Conservation (phyloP, 139 green algal species). For the Picochlorum sp. region DNA sequence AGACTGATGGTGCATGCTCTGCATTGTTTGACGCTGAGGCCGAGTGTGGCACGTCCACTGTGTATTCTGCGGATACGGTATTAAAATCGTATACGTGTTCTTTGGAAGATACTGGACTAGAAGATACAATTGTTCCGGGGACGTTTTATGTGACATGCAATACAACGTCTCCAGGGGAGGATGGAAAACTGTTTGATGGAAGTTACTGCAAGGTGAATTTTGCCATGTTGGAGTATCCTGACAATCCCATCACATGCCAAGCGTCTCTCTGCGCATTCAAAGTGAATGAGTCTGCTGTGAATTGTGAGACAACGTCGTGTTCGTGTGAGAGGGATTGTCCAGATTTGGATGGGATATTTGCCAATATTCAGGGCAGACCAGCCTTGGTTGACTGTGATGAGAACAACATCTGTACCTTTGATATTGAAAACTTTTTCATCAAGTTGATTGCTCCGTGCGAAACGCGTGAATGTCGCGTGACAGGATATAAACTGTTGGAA, state of each 20-base stretch:
- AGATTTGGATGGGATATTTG: slow-evolving; percentile 22
- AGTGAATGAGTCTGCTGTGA: slow-evolving; percentile 13
- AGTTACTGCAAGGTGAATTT: slow-evolving; percentile 27
- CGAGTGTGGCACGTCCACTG: slow-evolving; percentile 26
- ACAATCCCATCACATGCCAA: slow-evolving; percentile 31
- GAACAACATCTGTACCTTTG: slow-evolving; percentile 22
- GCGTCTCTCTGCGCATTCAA: slow-evolving; percentile 33
- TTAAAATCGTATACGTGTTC: slow-evolving; percentile 41
- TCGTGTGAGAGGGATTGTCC: slow-evolving; percentile 23
- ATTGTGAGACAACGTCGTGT: slow-evolving; percentile 32
- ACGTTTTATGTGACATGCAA: slow-evolving; percentile 41
- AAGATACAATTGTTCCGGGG: slow-evolving; percentile 13
- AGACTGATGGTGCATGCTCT: slow-evolving; percentile 29
- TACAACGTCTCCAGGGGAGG: slow-evolving; percentile 22
- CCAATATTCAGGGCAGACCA: slow-evolving; percentile 17
- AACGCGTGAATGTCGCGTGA: slow-evolving; percentile 23
- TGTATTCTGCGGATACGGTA: slow-evolving; percentile 26
- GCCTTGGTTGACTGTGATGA: slow-evolving; percentile 16
- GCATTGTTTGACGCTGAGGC: not conserved
- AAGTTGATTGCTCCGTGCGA: slow-evolving; percentile 26
- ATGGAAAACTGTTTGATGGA: slow-evolving; percentile 2
- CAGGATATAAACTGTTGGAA: not conserved
- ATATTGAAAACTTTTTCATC: slow-evolving; percentile 36
- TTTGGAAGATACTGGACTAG: slow-evolving; percentile 17
- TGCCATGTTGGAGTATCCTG: slow-evolving; percentile 9